Evolutionary conservation across 192 early-diverging fungal genomes (phyloP), one percentile per base, ranked within the genome.

Genomic region (Spizellomyces sp.): DNA sequence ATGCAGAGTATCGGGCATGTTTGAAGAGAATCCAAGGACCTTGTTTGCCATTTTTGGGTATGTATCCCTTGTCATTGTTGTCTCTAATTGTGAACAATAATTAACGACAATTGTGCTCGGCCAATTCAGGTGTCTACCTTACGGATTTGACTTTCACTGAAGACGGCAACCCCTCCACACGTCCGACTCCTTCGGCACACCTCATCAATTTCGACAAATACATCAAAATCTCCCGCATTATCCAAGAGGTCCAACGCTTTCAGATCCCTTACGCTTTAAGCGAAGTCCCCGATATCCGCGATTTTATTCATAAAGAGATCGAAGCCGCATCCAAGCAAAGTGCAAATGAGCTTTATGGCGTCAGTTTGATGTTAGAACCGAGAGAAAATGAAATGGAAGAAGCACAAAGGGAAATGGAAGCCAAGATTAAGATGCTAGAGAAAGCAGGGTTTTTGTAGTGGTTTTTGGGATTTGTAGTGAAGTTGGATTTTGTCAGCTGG

Each of bases 161-260:
- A 43, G 84, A 85, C 70, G 84, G 84, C 19, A 85, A 85, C 79
- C 80, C 84, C 7, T 68, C 85, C 45, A 60, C 66, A n/a, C 68
- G 80, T 21, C n/a, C 55, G 6, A 50, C 69, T 6, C 42, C 59
- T 15, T 61, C 59, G n/a, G 42, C 14, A 15, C 59, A 17, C 15
- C 81, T 93, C 41, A 88, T 95, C 73, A 95, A 95, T 75, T 93
- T 95, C 80, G 89, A 90, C 75, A 94, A 95, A 62, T 84, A 88
- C 65, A 79, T 87, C 63, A 85, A 86, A 15, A 74, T 85, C 9
- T 79, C 86, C 0, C 73, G 75, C 6, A 82, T 92, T 8, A 88
- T 95, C 58, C 75, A 79, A 54, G 93, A 94, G 65, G 79, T 94
- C 56, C 85, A 87, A 70, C 84, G 86, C 66, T 94, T 92, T 71